Percentiles rank a stretch among this genome's conserved stretches.
phyloP scores from a whole-genome alignment of 2,329 filamentous ascomycete genomes.

The Epichloe hybrida region DNA sequence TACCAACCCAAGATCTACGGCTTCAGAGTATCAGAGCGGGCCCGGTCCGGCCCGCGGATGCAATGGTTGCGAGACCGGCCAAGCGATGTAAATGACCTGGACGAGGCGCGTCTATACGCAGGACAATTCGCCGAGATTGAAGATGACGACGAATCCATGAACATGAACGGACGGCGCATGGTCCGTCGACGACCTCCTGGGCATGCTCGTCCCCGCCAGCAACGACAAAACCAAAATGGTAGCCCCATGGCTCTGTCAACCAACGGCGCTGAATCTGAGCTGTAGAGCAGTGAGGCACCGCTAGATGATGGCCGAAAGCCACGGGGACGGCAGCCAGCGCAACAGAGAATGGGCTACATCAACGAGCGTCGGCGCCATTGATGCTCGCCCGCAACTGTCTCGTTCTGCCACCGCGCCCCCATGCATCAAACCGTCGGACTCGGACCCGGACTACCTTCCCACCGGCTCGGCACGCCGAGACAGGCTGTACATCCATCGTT shows the following conservation, averaged over 20 bases:
- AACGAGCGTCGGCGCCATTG: not conserved
- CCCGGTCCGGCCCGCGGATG: slow-evolving; percentile 86
- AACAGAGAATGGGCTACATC: not conserved
- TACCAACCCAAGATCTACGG: slow-evolving; percentile 96
- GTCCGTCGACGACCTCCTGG: slow-evolving; percentile 31
- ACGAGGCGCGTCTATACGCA: slow-evolving; percentile 54
- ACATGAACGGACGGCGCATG: slow-evolving; percentile 26
- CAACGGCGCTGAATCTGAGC: slow-evolving; percentile 44
- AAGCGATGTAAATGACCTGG: slow-evolving; percentile 63
- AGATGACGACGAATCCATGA: slow-evolving; percentile 42
- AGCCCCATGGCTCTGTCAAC: slow-evolving; percentile 44
- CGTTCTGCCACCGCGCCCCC: not conserved
- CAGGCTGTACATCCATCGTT: not conserved
- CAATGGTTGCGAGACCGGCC: slow-evolving; percentile 88
- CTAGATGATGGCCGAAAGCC: not conserved
- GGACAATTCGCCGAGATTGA: slow-evolving; percentile 42
- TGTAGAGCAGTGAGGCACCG: slow-evolving; percentile 19
- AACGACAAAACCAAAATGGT: slow-evolving; percentile 35
- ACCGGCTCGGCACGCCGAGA: not conserved
- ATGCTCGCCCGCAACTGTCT: not conserved
- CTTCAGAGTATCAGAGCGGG: slow-evolving; percentile 83
- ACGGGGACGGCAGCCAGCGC: not conserved
- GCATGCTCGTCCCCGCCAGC: slow-evolving; percentile 26
- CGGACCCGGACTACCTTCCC: not conserved
- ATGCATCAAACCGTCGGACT: not conserved